Evolutionary conservation across 768 basidiomycete species (phyloP), one percentile per base, ranked within the genome.

Genomic region (Leccinum subgranulosum): DNA sequence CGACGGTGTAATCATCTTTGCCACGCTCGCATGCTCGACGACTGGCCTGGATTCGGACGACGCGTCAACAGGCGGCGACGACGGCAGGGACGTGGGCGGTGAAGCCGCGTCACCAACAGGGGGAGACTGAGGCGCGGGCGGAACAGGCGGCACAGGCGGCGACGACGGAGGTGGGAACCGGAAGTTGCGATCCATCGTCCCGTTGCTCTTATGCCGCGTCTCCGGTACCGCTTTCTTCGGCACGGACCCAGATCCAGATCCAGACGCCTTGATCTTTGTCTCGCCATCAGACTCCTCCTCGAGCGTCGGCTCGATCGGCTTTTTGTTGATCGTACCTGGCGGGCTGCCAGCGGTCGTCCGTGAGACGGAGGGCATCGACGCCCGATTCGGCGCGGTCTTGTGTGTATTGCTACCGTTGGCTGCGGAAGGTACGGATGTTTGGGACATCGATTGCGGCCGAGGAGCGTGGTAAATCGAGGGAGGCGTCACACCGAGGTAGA

Each of bases 171-270:
- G 64, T 21, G 89, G 89, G 76, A 90, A 91, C 67, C 81, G 86
- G 73, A 91, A 91, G 45, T 84, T 80, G 49, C 74, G 80, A 67
- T 90, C 88, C 89, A 93, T 93, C 50, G 86, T 87, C 27, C 91
- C 89, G 54, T 79, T 81, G 55, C 81, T 80, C 65, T 78, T 81
- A 57, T 80, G 74, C 52, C 60, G 64, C 31, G 60, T 63, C 25
- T 67, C 68, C 0, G 59, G 17, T 5, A 54, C 25, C 5, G 64
- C 15, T 33, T 61, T 66, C 43, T 39, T 61, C 15, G 68, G 67
- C 10, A 70, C 69, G 1, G 69, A 66, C 7, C 14, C 34, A 34
- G 34, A 34, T 3, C 34, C 34, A 4, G 17, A 36, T 8, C 36
- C 36, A 36, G 17, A 36, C 15, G 31, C 14, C 41, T 74, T 75